A percentile compares a stretch with the other conserved stretches of the same genome.
Evolutionary conservation across 2,329 filamentous ascomycete genomes (phyloP).

Genomic region (Phaeophleospora eucalypticola): DNA sequence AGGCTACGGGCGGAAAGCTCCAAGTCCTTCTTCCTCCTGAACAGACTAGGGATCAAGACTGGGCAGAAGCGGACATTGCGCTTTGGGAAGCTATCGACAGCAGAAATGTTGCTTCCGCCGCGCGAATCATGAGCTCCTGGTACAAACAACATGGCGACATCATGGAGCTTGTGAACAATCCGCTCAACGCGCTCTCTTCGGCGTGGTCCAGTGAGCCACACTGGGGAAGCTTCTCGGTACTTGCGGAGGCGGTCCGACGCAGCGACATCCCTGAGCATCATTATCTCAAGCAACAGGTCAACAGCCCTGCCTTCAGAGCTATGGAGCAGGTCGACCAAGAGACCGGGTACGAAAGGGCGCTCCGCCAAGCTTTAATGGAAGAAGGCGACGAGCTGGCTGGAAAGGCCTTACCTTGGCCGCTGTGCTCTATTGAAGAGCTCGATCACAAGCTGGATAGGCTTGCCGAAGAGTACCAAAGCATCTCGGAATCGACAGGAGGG

Average conservation of each 20-base stretch:
- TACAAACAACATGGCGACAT: conserved; percentile 9
- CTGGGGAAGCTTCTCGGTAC: conserved; percentile 1
- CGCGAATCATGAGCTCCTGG: conserved; percentile 8
- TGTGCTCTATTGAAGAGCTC: conserved; percentile 8
- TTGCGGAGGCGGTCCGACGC: conserved; percentile 6
- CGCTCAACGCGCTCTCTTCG: not conserved
- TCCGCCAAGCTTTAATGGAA: conserved; percentile 1
- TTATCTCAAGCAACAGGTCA: conserved; percentile 2
- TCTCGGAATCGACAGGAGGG: conserved; percentile 8
- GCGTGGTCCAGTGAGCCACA: not conserved
- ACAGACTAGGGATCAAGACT: conserved; percentile 7
- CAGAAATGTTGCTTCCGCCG: conserved; percentile 3
- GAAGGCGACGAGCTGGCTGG: conserved; percentile 3
- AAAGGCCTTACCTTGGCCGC: not conserved
- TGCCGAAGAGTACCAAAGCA: conserved; percentile 12
- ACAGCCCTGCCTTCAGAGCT: not conserved
- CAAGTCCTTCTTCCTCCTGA: no score
- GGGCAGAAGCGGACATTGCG: conserved; percentile 9
- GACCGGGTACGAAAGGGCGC: conserved; percentile 1
- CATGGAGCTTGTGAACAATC: conserved; percentile 3
- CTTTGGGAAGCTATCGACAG: conserved; percentile 5
- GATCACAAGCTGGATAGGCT: conserved; percentile 5
- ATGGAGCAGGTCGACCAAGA: not conserved
- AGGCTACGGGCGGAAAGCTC: no score
- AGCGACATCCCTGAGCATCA: conserved; percentile 9